phyloP scores from a whole-genome alignment of 768 basidiomycete genomes.

The Leccinum ochraceum region DNA sequence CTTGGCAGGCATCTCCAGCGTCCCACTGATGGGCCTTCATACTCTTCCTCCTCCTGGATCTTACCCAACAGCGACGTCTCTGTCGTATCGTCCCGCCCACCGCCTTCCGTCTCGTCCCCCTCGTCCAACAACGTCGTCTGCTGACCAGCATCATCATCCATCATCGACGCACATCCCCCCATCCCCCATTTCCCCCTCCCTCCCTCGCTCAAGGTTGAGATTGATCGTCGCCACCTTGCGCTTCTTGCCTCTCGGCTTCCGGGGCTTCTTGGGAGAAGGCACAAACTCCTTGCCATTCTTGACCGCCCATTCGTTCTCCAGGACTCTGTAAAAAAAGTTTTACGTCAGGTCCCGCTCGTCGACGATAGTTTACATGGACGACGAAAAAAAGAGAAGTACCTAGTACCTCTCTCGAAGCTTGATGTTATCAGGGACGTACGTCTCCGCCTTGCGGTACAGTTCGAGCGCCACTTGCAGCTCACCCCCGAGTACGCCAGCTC shows the following conservation, averaged over 20 bases:
- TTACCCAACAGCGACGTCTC: constrained; percentile 14
- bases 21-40: constrained; percentile 24
- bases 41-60: constrained; percentile 34
- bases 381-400: constrained; percentile 46
- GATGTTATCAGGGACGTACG: constrained; percentile 82
- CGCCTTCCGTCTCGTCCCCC: constrained; percentile 40
- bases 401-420: constrained; percentile 86
- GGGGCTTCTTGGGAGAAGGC: constrained; percentile 49
- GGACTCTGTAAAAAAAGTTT: constrained; percentile 42
- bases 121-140: constrained; percentile 34
- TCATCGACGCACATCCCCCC: constrained; percentile 2
- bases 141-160: neutral
- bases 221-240: constrained; percentile 30
- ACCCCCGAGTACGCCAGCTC: too few relatives aligned
- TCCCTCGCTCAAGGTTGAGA: constrained; percentile 15
- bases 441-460: constrained; percentile 78
- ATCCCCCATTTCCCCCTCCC: constrained; percentile 16
- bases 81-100: constrained; percentile 15
- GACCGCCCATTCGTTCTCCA: constrained; percentile 80
- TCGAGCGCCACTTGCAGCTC: constrained; percentile 52
- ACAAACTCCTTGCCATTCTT: constrained; percentile 60
- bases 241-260: constrained; percentile 36
- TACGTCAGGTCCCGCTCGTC: constrained; percentile 40
- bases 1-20: constrained; percentile 29
- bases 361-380: constrained; percentile 63